Conservation (phyloP, 2,329 filamentous ascomycete species). For the Fusarium sp. region DNA sequence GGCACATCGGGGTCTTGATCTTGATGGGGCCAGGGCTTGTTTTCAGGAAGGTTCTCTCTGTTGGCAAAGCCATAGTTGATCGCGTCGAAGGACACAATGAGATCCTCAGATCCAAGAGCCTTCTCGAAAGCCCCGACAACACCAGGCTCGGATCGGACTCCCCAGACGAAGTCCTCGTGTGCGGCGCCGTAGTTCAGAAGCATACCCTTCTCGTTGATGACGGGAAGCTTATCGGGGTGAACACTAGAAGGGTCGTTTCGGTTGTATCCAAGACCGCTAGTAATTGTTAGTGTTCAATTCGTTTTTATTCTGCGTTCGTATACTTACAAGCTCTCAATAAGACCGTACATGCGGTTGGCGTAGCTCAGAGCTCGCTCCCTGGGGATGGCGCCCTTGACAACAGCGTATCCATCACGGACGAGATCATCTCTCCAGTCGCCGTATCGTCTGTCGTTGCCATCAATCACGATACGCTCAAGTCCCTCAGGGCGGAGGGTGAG, state of each 20-base stretch:
- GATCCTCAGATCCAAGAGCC: conserved; percentile 57
- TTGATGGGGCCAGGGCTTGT: conserved; percentile 42
- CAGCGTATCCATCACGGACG: conserved; percentile 37
- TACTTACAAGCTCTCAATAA: conserved; percentile 41
- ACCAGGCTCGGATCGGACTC: conserved; percentile 58
- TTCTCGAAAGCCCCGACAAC: conserved; percentile 60
- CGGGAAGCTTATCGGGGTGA: conserved; percentile 40
- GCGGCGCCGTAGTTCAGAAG: conserved; percentile 59
- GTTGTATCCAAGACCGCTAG: conserved; percentile 35
- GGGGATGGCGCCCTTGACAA: conserved; percentile 38
- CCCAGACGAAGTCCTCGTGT: conserved; percentile 63
- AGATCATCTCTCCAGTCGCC: conserved; percentile 43
- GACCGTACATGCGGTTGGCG: conserved; percentile 41
- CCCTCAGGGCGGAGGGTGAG: conserved; percentile 41
- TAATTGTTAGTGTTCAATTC: background rate
- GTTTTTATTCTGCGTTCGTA: fast-evolving
- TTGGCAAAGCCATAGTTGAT: conserved; percentile 56
- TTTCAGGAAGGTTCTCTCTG: conserved; percentile 47
- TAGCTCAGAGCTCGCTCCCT: conserved; percentile 39
- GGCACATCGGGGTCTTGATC: conserved; percentile 40
- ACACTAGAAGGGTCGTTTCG: conserved; percentile 33
- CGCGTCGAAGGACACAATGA: conserved; percentile 60
- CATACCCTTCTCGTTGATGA: conserved; percentile 58
- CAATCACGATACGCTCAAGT: conserved; percentile 37
- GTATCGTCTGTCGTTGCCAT: conserved; percentile 33